Evolutionary conservation across 306 rosid genomes (phyloP).

Genomic region (Rosa persica): DNA sequence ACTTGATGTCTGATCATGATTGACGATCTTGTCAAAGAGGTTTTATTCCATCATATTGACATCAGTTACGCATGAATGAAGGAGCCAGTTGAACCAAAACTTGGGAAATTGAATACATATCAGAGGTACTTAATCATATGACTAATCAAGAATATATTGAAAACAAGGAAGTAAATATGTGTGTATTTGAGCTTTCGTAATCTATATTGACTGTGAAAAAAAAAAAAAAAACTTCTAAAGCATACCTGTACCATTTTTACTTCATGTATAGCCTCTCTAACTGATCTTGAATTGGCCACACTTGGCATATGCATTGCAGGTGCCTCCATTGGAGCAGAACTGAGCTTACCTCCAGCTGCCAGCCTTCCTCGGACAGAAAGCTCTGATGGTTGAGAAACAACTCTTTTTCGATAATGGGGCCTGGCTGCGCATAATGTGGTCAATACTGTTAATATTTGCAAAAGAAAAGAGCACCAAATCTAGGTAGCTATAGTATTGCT

Average conservation of each 20-base stretch:
- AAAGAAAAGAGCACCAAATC: constrained; percentile 9
- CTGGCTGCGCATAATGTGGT: constrained; percentile 69
- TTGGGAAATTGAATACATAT: neutral
- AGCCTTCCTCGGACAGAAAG: constrained; percentile 46
- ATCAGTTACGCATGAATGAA: too few relatives aligned
- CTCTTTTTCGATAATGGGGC: constrained; percentile 76
- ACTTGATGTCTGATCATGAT: neutral
- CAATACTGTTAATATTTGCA: constrained; percentile 25
- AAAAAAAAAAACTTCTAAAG: neutral
- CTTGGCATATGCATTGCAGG: constrained; percentile 81
- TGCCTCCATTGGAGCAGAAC: constrained; percentile 51
- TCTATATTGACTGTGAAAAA: neutral
- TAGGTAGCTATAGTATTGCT: neutral
- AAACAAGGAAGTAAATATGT: neutral
- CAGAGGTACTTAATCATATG: neutral
- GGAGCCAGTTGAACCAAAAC: neutral
- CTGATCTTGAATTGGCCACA: constrained; percentile 64
- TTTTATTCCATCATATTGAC: neutral
- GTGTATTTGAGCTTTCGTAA: neutral
- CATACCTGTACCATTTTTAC: constrained; percentile 86
- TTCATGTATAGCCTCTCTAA: constrained; percentile 75
- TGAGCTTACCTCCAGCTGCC: constrained; percentile 29
- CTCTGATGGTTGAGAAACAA: constrained; percentile 47
- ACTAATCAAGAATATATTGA: neutral
- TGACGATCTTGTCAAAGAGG: neutral